Percentiles rank a stretch among this genome's conserved stretches.
These are phyloP conservation scores for Leishmania mexicana DNA, from an alignment of 208 protist genomes.

Conservation along the genomic window DNA sequence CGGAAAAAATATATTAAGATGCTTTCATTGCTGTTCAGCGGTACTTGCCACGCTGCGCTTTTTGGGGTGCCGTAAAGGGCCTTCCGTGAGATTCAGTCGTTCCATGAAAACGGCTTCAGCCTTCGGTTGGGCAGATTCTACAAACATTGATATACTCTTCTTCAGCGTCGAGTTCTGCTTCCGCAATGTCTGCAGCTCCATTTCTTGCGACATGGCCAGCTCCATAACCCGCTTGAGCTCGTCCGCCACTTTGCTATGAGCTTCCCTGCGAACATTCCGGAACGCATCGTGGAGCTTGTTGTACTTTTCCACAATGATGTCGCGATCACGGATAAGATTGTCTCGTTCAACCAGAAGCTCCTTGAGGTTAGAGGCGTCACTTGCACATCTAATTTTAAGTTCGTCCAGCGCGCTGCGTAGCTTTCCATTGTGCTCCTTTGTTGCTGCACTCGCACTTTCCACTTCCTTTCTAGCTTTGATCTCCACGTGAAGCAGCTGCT, in stretches of 20 bases:
- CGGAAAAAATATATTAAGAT: neutral
- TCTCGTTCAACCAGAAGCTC: slow-evolving; percentile 60
- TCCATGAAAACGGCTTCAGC: slow-evolving; percentile 72
- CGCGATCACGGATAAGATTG: slow-evolving; percentile 58
- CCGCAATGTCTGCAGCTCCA: slow-evolving; percentile 72
- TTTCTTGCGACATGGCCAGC: slow-evolving; percentile 68
- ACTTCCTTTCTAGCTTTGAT: slow-evolving; percentile 37
- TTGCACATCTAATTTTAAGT: slow-evolving; percentile 60
- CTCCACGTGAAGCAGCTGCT: slow-evolving; percentile 28
- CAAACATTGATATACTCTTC: slow-evolving; percentile 73
- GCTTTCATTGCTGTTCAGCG: slow-evolving; percentile 5
- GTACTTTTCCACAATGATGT: slow-evolving; percentile 82
- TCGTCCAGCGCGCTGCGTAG: slow-evolving; percentile 60
- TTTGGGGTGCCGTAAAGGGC: slow-evolving; percentile 79
- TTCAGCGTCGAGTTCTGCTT: slow-evolving; percentile 76
- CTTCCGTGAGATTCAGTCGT: slow-evolving; percentile 74
- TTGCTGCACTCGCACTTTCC: slow-evolving; percentile 18
- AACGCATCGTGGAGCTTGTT: slow-evolving; percentile 84
- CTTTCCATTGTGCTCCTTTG: slow-evolving; percentile 43
- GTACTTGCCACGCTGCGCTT: slow-evolving; percentile 44
- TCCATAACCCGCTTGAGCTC: slow-evolving; percentile 66
- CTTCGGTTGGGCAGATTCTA: slow-evolving; percentile 50
- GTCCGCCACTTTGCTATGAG: slow-evolving; percentile 39
- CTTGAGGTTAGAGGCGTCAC: slow-evolving; percentile 56
- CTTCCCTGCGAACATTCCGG: slow-evolving; percentile 50